These are phyloP conservation scores for Leishmania braziliensis DNA, from an alignment of 208 protist species.

Conservation along the genomic window DNA sequence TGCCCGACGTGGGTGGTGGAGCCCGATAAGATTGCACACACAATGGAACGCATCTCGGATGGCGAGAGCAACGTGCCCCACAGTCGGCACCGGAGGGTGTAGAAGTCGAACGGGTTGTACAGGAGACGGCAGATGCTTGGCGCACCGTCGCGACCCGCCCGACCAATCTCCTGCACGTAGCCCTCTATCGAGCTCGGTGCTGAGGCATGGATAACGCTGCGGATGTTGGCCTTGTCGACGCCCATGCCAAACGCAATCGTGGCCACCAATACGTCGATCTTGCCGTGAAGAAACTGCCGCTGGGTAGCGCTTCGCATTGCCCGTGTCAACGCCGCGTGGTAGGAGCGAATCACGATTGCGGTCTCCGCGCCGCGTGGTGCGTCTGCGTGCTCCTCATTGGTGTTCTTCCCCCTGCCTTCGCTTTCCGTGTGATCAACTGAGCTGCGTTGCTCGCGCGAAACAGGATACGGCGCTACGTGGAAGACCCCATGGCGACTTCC, in stretches of 20 bases:
- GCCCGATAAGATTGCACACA: slow-evolving; percentile 47
- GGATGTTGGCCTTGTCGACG: slow-evolving; percentile 98
- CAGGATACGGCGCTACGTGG: slow-evolving; percentile 12
- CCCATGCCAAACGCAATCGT: slow-evolving; percentile 99
- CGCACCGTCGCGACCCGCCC: slow-evolving; percentile 95
- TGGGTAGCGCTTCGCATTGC: slow-evolving; percentile 66
- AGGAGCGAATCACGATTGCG: slow-evolving; percentile 60
- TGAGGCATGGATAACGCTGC: slow-evolving; percentile 96
- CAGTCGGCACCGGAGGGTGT: slow-evolving; percentile 88
- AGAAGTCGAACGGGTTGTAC: slow-evolving; percentile 94
- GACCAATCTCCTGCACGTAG: slow-evolving; percentile 98
- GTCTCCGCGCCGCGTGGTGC: not conserved
- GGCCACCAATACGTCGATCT: slow-evolving; percentile 93
- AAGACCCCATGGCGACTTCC: slow-evolving; percentile 1
- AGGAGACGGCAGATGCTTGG: slow-evolving; percentile 74
- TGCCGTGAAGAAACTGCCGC: slow-evolving; percentile 82
- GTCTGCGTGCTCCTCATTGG: not conserved
- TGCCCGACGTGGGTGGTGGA: slow-evolving; percentile 52
- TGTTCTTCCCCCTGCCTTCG: not conserved
- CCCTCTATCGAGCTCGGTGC: slow-evolving; percentile 96
- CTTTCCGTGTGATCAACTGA: not conserved
- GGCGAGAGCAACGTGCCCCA: slow-evolving; percentile 61
- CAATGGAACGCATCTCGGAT: slow-evolving; percentile 57
- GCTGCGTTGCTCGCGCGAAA: not conserved
- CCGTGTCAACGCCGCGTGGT: slow-evolving; percentile 75